phyloP scores from a whole-genome alignment of 179 eudicot genomes.

The Monotropa hypopitys region DNA sequence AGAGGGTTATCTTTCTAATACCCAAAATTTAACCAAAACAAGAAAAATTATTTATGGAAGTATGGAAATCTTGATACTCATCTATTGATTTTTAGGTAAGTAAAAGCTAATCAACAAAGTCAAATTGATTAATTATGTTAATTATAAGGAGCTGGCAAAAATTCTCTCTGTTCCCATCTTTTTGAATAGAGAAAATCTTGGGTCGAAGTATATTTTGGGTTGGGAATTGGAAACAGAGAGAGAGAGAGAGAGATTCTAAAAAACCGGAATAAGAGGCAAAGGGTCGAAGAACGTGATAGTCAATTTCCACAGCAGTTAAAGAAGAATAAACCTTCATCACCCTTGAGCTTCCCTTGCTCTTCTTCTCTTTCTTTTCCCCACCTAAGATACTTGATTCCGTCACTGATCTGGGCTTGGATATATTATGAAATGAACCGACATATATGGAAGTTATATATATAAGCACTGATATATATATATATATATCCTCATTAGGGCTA shows the following conservation, averaged over 20 bases:
- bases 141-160: not conserved
- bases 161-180: not conserved
- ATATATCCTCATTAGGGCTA: not conserved
- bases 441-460: not conserved
- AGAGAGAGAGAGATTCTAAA: constrained; percentile 7
- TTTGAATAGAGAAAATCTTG: not conserved
- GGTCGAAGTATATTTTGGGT: not conserved
- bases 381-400: not conserved
- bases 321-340: not conserved
- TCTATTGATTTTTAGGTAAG: not conserved
- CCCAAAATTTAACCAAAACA: too few species aligned
- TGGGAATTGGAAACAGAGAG: constrained; percentile 7
- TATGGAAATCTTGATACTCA: not conserved
- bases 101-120: not conserved
- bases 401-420: not conserved
- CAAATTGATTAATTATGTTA: not conserved
- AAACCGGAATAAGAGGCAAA: constrained; percentile 21
- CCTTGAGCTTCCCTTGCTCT: constrained; percentile 5
- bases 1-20: not conserved
- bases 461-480: too few species aligned
- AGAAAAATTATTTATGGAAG: not conserved
- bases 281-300: constrained; percentile 23
- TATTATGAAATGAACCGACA: not conserved
- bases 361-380: not conserved
- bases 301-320: constrained; percentile 19